These are phyloP conservation scores for Kickxella alabastrina DNA, from an alignment of 192 early-diverging fungal species.

Conservation along the genomic window DNA sequence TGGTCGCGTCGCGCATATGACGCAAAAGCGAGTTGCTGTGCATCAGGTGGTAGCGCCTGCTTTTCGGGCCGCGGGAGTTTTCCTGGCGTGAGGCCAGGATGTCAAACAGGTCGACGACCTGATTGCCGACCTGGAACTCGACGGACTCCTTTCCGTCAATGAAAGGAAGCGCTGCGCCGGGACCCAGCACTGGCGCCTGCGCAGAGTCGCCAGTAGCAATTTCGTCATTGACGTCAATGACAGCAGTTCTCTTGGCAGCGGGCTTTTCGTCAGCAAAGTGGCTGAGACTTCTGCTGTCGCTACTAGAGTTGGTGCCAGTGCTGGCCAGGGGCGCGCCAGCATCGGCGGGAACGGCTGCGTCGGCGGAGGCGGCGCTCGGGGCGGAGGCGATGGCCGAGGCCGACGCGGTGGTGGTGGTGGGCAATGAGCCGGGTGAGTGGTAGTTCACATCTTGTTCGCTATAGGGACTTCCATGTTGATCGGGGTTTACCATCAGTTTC, in stretches of 20 bases:
- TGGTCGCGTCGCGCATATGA: slow-evolving; percentile 40
- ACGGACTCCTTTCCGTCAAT: slow-evolving; percentile 63
- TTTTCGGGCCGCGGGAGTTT: slow-evolving; percentile 9
- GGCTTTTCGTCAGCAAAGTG: background rate
- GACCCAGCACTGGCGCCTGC: slow-evolving; percentile 16
- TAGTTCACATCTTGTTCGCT: slow-evolving; percentile 33
- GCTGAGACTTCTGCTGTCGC: background rate
- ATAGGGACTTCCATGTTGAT: slow-evolving; percentile 48
- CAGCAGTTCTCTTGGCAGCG: background rate
- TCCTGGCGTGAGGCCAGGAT: slow-evolving; percentile 48
- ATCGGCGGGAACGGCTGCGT: background rate
- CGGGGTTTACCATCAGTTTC: slow-evolving; percentile 37
- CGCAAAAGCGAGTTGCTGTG: slow-evolving; percentile 38
- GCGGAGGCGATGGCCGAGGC: slow-evolving; percentile 1
- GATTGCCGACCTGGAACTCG: slow-evolving; percentile 61
- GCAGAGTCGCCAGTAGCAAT: slow-evolving; percentile 3
- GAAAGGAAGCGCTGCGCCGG: slow-evolving; percentile 11
- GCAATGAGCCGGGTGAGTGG: slow-evolving; percentile 3
- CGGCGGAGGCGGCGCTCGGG: background rate
- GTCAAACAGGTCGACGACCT: slow-evolving; percentile 82
- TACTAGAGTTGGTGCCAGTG: background rate
- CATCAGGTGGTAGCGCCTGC: slow-evolving; percentile 39
- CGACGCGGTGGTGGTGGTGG: slow-evolving; percentile 7
- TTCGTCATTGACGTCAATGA: background rate
- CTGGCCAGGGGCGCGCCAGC: slow-evolving; percentile 4